Evolutionary conservation across 2,329 filamentous ascomycete genomes (phyloP), one percentile per base, ranked within the genome.

Genomic region (Pezizomycotina sp.): DNA sequence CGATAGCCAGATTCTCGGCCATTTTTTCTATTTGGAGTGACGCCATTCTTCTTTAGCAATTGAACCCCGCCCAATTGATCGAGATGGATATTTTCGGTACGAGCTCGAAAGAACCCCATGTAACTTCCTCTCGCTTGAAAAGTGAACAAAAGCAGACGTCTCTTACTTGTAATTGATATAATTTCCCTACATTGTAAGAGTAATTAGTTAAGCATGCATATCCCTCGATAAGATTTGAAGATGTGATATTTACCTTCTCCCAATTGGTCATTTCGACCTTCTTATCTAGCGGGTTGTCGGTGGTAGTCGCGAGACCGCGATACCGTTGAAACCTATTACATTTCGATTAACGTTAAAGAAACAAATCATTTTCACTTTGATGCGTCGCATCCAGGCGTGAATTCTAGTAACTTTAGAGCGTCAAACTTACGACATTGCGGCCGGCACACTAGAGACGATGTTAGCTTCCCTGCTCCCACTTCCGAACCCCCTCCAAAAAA

Each of bases 201-300:
- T 8, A 35, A 56, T 53, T 56, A 56, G 46, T 23, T 27, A 12
- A 27, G 29, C 15, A 26, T n/a, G 20, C 3, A 12, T 10, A 6
- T 27, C 18, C 34, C 20, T 37, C 34, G 12, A 7, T 4, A 34
- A 20, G 23, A 34, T 25, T 15, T 12, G 15, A n/a, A 12, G 38
- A 21, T 25, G 18, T 34, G 46, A 42, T 34, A 55, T 59, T 55
- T 50, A 63, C 62, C 58, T 83, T 78, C 65, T 98, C 89, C 69
- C 75, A 82, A 65, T 82, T 93, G 69, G 86, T 92, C 71, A 95
- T 92, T 62, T 77, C 78, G 61, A 98, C 89, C 77, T 93, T 92
- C 66, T 75, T 75, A 65, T 84, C 80, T 52, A 98, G 75, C 53
- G 82, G 73, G 57, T 74, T 74, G 63, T 92, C 81, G 54, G 73